A percentile compares a stretch with the other conserved stretches of the same genome.
Evolutionary conservation across 106 monocot species (phyloP).

Genomic region (Acorus calamus): DNA sequence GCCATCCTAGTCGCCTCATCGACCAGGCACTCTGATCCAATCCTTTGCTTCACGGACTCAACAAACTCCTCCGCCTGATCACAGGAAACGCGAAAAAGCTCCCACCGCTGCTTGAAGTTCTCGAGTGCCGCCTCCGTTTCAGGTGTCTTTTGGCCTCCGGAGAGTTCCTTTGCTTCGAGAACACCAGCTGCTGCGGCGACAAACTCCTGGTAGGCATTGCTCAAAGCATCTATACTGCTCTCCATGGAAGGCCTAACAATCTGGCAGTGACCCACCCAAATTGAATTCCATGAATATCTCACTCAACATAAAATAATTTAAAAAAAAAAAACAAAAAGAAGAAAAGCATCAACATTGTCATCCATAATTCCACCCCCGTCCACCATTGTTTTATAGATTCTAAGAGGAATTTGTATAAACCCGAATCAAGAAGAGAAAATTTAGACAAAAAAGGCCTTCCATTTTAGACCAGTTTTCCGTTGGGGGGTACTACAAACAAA

Average conservation of each 20-base stretch:
- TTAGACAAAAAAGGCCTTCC: too few species aligned
- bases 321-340: too few species aligned
- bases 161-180: constrained; percentile 22
- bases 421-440: too few species aligned
- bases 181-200: constrained; percentile 20
- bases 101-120: constrained; percentile 35
- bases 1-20: constrained; percentile 36
- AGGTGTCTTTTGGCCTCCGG: constrained; percentile 21
- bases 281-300: too few species aligned
- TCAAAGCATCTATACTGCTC: constrained; percentile 11
- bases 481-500: too few species aligned
- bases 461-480: too few species aligned
- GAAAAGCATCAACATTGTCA: too few species aligned
- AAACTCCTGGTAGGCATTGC: constrained; percentile 20
- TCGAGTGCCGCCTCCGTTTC: constrained; percentile 34
- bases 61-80: constrained; percentile 41
- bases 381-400: too few species aligned
- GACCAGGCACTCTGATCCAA: constrained; percentile 57
- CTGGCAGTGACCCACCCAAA: too few species aligned
- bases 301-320: too few species aligned
- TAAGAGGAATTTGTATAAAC: too few species aligned
- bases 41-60: constrained; percentile 28
- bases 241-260: constrained; percentile 10
- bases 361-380: too few species aligned
- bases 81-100: constrained; percentile 35